These are phyloP conservation scores for Colletotrichum spaethianum DNA, from an alignment of 2,329 filamentous ascomycete species.

Conservation along the genomic window DNA sequence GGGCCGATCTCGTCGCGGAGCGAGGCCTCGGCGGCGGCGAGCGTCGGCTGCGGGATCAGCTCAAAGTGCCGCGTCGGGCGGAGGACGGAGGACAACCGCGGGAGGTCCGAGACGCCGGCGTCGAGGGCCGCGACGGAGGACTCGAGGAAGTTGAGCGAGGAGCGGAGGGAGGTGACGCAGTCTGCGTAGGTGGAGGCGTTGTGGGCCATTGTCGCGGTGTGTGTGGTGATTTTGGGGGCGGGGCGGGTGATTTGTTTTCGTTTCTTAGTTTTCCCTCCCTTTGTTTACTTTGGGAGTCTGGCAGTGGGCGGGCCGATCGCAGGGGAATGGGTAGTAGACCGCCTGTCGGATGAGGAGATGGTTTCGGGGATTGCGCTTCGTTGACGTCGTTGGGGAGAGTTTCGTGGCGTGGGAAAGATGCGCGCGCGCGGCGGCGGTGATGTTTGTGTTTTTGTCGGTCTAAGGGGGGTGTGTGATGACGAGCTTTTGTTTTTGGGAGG, in stretches of 20 bases:
- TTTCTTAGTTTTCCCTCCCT: neutral
- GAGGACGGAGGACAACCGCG: constrained; percentile 67
- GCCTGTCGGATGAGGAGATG: neutral
- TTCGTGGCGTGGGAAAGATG: neutral
- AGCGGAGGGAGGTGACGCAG: constrained; percentile 72
- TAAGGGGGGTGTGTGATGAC: neutral
- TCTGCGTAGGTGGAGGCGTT: constrained; percentile 61
- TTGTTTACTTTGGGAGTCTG: neutral
- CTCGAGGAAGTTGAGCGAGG: constrained; percentile 73
- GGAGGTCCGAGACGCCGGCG: constrained; percentile 70
- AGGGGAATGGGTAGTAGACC: neutral
- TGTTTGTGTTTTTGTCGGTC: neutral
- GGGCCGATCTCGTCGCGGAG: constrained; percentile 92
- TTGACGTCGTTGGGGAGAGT: neutral
- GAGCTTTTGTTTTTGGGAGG: constrained; percentile 8
- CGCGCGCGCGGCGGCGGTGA: neutral
- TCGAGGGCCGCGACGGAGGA: constrained; percentile 72
- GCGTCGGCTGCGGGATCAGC: constrained; percentile 86
- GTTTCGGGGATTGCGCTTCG: neutral
- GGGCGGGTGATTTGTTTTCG: neutral
- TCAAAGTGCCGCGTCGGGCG: constrained; percentile 83
- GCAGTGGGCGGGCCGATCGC: too few species aligned
- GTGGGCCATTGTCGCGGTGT: neutral
- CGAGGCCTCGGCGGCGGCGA: constrained; percentile 85
- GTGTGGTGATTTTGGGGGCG: neutral